phyloP scores from a whole-genome alignment of 1,284 basidiomycete species.

The Cystobasidium pallidum region DNA sequence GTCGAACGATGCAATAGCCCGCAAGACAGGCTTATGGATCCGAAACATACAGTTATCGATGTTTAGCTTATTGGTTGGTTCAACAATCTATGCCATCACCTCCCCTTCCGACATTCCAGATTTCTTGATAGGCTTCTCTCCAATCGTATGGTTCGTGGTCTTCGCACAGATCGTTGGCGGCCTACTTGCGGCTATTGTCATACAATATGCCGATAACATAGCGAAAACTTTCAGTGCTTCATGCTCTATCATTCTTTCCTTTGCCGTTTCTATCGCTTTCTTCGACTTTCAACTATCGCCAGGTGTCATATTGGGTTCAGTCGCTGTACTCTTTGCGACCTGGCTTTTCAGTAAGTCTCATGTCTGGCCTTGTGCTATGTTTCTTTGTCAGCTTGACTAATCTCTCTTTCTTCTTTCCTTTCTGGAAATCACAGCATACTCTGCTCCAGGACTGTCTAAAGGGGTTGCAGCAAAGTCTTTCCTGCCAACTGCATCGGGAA shows the following conservation, averaged over 20 bases:
- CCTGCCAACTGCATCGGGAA: slow-evolving; percentile 4
- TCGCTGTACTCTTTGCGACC: slow-evolving; percentile 36
- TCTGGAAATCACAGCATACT: not conserved
- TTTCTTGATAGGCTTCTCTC: slow-evolving; percentile 54
- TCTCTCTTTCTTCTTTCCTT: not conserved
- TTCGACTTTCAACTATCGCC: slow-evolving; percentile 43
- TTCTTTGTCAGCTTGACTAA: not conserved
- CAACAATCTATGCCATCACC: slow-evolving; percentile 53
- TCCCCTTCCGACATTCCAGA: slow-evolving; percentile 22
- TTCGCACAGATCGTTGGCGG: slow-evolving; percentile 56
- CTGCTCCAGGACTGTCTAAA: not conserved
- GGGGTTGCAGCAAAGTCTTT: not conserved
- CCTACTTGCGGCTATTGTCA: slow-evolving; percentile 54
- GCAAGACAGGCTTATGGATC: slow-evolving; percentile 53
- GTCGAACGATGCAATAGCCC: not conserved
- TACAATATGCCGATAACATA: slow-evolving; percentile 57
- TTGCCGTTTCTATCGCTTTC: slow-evolving; percentile 49
- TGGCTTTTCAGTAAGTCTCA: slow-evolving; percentile 40
- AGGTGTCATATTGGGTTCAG: slow-evolving; percentile 23
- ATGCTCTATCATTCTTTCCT: slow-evolving; percentile 56
- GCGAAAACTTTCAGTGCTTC: slow-evolving; percentile 57
- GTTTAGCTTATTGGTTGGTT: slow-evolving; percentile 55
- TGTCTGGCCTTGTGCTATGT: not conserved
- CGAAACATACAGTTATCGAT: slow-evolving; percentile 57
- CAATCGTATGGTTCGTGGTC: slow-evolving; percentile 55